A percentile compares a stretch with the other conserved stretches of the same genome.
Evolutionary conservation across 2,329 filamentous ascomycete species (phyloP).

Genomic region (Fusarium caatingaense): DNA sequence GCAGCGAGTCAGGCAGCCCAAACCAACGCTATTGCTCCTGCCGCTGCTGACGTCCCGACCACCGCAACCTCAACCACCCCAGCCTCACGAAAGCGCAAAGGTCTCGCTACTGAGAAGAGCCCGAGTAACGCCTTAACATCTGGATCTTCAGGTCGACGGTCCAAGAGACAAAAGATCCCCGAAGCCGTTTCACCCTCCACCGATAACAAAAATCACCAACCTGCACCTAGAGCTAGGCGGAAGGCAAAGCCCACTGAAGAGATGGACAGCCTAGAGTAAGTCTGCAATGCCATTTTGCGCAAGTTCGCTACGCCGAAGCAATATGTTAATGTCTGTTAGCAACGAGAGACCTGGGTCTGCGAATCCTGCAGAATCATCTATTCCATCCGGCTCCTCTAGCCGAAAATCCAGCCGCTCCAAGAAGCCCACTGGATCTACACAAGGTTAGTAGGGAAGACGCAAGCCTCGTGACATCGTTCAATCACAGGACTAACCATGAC

Average conservation of each 20-base stretch:
- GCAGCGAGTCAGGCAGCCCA: slow-evolving; percentile 73
- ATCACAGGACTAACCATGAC: slow-evolving; percentile 23
- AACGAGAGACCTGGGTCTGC: slow-evolving; percentile 62
- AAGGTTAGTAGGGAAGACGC: slow-evolving; percentile 50
- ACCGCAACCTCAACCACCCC: slow-evolving; percentile 57
- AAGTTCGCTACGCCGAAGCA: background rate
- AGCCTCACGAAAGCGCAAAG: slow-evolving; percentile 81
- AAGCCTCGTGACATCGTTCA: background rate
- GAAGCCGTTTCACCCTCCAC: slow-evolving; percentile 56
- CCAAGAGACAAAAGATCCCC: slow-evolving; percentile 77
- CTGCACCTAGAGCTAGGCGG: slow-evolving; percentile 61
- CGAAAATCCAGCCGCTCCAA: slow-evolving; percentile 80
- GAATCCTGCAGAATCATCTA: slow-evolving; percentile 68
- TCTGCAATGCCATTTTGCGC: slow-evolving; percentile 6
- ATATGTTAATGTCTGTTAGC: slow-evolving; percentile 26
- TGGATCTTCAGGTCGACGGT: slow-evolving; percentile 64
- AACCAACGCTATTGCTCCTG: slow-evolving; percentile 56
- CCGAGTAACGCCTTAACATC: slow-evolving; percentile 50
- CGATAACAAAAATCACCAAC: slow-evolving; percentile 40
- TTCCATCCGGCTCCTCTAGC: slow-evolving; percentile 72
- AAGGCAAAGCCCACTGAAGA: slow-evolving; percentile 70
- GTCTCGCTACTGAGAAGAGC: slow-evolving; percentile 64
- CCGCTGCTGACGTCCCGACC: slow-evolving; percentile 54
- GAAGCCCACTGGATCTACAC: slow-evolving; percentile 64
- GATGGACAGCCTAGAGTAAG: slow-evolving; percentile 81